Base-by-base conservation (phyloP, 768 basidiomycete species). In the Auriscalpium vulgare region DNA sequence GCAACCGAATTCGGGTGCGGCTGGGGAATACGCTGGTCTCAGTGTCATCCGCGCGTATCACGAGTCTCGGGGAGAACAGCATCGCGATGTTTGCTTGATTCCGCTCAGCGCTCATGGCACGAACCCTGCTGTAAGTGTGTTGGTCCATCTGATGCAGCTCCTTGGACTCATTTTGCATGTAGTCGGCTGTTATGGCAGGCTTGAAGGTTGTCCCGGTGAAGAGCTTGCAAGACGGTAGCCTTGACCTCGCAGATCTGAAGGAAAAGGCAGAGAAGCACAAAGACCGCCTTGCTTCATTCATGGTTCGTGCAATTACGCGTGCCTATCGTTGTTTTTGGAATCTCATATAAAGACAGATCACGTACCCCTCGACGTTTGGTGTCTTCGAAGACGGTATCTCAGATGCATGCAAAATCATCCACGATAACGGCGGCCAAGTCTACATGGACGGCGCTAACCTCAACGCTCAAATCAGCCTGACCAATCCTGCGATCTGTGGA, bases 1-100 rank as follows among this genome's bases (percentile, higher is more conserved):
- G n/a, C 97, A 99, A 68, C 97, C 97, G 37, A 99, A 99, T 71
- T 98, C 97, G 13, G 97, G 97, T 46, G 97, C 97, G 16, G 91
- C 94, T 58, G 97, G 97, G 29, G 97, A 99, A 73, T 99, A 95
- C 65, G 82, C 97, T 36, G 97, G 97, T n/a, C 80, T 99, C 19
- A 86, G 82, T 51, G 87, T 97, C 58, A 97, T 99, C 66, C 83
- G 87, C 49, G 95, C 95, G 10, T 99, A 94, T 71, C 93, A 97
- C 65, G 87, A 88, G 67, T 89, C 91, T 53, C 84, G 86, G 19
- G 89, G 89, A 36, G 85, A 98, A 64, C 79, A 76, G 1, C 83
- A 95, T 61, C 84, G 97, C 47, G 82, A 98, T 68, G 81, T 97
- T 50, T 98, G 94, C 67, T 72, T 97, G 51, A 95, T 97, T 63